phyloP scores from a whole-genome alignment of 1,284 basidiomycete genomes.

The Ustilago curta region DNA sequence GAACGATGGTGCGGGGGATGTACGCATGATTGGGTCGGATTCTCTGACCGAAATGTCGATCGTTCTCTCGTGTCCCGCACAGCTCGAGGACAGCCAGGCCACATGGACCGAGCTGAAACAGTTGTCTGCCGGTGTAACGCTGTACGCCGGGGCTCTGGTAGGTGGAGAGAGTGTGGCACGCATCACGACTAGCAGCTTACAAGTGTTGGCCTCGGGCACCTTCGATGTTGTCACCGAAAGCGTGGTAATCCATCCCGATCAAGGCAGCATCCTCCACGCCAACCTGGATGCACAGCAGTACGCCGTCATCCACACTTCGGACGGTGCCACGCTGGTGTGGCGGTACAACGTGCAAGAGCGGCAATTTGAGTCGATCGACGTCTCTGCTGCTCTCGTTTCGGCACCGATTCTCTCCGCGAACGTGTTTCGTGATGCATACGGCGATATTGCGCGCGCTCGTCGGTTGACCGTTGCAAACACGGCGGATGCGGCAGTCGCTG shows the following conservation, averaged over 20 bases:
- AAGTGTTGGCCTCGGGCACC: constrained; percentile 22
- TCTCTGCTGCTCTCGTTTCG: neutral
- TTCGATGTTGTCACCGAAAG: constrained; percentile 27
- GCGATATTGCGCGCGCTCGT: constrained; percentile 13
- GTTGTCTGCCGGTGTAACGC: constrained; percentile 14
- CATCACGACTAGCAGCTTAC: constrained; percentile 21
- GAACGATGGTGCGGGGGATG: neutral
- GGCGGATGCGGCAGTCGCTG: neutral
- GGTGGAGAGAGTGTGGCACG: constrained; percentile 20
- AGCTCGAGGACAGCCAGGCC: neutral
- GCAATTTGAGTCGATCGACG: constrained; percentile 19
- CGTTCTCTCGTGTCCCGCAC: constrained; percentile 10
- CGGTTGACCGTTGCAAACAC: neutral
- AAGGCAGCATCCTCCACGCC: constrained; percentile 15
- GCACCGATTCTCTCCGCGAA: constrained; percentile 23
- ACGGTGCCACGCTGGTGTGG: constrained; percentile 25
- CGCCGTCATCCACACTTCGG: constrained; percentile 25
- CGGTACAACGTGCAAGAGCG: constrained; percentile 1
- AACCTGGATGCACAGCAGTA: constrained; percentile 37
- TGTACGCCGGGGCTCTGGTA: constrained; percentile 19
- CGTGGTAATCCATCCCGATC: neutral
- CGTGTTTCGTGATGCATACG: constrained; percentile 30
- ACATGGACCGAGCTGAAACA: constrained; percentile 12
- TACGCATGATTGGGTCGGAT: constrained; percentile 18
- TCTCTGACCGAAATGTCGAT: constrained; percentile 12